These are phyloP conservation scores for Aureobasidium sp. DNA, from an alignment of 2,329 filamentous ascomycete genomes.

Conservation along the genomic window DNA sequence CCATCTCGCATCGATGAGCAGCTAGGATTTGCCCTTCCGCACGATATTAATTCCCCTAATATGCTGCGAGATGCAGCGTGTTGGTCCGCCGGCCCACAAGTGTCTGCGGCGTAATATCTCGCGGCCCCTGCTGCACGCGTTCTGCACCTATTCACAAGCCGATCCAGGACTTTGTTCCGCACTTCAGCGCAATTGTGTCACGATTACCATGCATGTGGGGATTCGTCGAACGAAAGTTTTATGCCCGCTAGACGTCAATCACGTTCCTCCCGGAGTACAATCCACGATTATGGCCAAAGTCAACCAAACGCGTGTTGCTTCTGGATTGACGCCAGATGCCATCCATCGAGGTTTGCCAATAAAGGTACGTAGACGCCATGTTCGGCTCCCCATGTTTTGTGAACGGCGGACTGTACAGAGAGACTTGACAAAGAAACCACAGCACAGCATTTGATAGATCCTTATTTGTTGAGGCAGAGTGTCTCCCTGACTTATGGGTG, in stretches of 20 bases:
- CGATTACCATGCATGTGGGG: too few species aligned
- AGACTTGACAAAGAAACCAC: neutral
- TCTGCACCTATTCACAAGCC: neutral
- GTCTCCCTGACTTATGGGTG: neutral
- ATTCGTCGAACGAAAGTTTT: too few species aligned
- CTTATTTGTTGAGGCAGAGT: neutral
- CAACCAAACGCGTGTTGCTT: neutral
- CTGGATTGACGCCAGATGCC: neutral
- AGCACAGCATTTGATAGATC: neutral
- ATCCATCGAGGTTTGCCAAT: neutral
- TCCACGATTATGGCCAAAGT: neutral
- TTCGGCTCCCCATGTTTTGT: conserved; percentile 7
- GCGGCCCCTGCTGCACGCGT: neutral
- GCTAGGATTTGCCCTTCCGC: neutral
- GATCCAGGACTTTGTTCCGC: too few species aligned
- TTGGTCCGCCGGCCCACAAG: neutral
- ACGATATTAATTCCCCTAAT: neutral
- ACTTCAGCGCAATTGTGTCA: too few species aligned
- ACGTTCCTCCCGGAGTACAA: neutral
- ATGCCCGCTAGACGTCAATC: neutral
- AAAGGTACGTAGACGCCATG: neutral
- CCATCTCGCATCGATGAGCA: neutral
- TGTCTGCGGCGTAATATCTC: neutral
- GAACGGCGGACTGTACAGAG: neutral
- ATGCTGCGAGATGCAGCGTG: neutral